Evolutionary conservation across 2,329 filamentous ascomycete genomes (phyloP), one percentile per base, ranked within the genome.

Genomic region (Neodidymelliopsis sp.): DNA sequence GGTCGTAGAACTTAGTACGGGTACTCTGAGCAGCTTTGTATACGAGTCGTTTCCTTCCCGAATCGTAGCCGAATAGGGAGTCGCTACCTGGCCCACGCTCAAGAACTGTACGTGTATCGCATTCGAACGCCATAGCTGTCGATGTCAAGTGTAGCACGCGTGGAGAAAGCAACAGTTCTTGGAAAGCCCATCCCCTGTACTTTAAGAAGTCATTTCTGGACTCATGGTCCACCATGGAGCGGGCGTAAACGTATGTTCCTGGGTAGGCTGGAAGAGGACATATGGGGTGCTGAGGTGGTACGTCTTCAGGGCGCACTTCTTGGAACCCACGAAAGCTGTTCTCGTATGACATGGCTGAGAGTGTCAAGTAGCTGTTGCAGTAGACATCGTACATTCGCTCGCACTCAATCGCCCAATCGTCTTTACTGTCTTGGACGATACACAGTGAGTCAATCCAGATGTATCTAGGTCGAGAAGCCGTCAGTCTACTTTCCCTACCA

Each of bases 121-220:
- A 63, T 24, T 63, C 56, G 34, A 55, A 63, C 1, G 52, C 36
- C 20, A 61, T 49, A 23, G 59, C 60, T 1, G 24, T 35, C 1
- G 39, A 31, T 2, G 38, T 52, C 28, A 62, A 56, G 25, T 63
- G 59, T 5, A 63, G 42, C 11, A 59, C 44, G 3, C 60, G 52
- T 12, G 53, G 53, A 9, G 60, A 56, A 11, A 63, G 49, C 4
- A 62, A 30, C 2, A 59, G 49, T 16, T 63, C 60, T 16, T 63
- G 60, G n/a, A 58, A 46, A 4, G 57, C 60, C 60, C 58, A 63
- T n/a, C 35, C 48, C 18, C 48, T 20, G n/a, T 35, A 30, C 10
- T 23, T 51, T 2, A 51, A 18, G 11, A 40, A 29, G 8, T 49
- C 46, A 11, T 13, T 24, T 15, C 46, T 42, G 19, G 39, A 38